Base-by-base conservation (phyloP, 208 protist species). In the Wallacemonas sp. region DNA sequence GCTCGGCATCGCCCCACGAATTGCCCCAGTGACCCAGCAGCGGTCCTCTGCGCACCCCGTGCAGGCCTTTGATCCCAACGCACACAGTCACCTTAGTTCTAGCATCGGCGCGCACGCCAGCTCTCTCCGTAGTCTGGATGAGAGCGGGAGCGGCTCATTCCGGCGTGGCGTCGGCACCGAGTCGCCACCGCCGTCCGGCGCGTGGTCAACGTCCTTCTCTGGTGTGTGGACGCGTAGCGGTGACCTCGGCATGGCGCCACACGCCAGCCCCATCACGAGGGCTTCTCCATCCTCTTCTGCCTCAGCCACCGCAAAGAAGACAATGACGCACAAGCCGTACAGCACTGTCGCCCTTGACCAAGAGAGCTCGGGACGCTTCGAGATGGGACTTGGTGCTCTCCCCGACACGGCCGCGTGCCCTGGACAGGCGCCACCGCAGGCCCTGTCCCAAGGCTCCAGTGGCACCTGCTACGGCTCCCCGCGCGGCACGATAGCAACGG, bases 271-370 rank as follows among this genome's bases (percentile, higher is more conserved):
- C n/a, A n/a, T n/a, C n/a, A n/a, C n/a, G n/a, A n/a, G n/a, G n/a
- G n/a, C n/a, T n/a, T n/a, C n/a, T n/a, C n/a, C n/a, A 46, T 41
- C 37, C 10, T 9, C 41, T 8, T 19, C 41, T 46, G 41, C 17
- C 19, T 21, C 41, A 19, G 41, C 41, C 41, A 46, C 41, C 30
- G n/a, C 5, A 4, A 57, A 33, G 32, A 62, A 62, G 38, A 48
- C 39, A 5, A 62, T 62, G 55, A 62, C 55, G 19, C 55, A 62
- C 55, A 15, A 19, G 24, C 55, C 55, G 0, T 62, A 62, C 55
- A 19, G 55, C 55, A 8, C 22, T 3, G 29, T 19, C 3, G 8
- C 30, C 30, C 3, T 38, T 13, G 50, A n/a, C 0, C 26, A 37
- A 6, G 32, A 4, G 0, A 3, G 19, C 50, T 27, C 8, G 12